Conservation (phyloP, 305 asterid genomes). For the Striga hermonthica region DNA sequence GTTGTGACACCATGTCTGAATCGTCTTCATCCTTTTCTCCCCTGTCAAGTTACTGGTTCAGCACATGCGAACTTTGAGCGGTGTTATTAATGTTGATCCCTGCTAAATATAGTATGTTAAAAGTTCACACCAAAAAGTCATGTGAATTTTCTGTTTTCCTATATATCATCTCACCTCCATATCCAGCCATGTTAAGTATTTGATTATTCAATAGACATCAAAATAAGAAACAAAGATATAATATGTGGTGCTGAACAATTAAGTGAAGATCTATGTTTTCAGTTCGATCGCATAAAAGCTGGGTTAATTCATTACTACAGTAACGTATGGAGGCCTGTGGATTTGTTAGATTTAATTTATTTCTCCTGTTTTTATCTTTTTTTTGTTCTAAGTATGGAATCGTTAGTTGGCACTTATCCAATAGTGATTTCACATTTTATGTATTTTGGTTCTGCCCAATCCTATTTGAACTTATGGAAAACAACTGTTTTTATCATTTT, state of each 20-base stretch:
- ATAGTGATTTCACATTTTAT: neutral
- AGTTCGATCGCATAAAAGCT: slow-evolving; percentile 3
- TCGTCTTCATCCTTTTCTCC: neutral
- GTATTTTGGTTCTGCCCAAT: slow-evolving; percentile 9
- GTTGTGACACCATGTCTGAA: neutral
- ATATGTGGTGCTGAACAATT: slow-evolving; percentile 13
- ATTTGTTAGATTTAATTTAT: slow-evolving; percentile 18
- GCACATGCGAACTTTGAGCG: neutral
- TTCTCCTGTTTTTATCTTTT: slow-evolving; percentile 12
- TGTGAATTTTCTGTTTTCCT: slow-evolving; percentile 1
- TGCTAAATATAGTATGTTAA: slow-evolving; percentile 7
- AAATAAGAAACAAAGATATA: neutral
- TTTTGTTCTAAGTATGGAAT: slow-evolving; percentile 5
- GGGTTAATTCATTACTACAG: slow-evolving; percentile 8
- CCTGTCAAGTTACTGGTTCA: slow-evolving; percentile 9
- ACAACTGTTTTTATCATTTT: slow-evolving; percentile 9
- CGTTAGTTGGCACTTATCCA: neutral
- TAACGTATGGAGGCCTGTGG: slow-evolving; percentile 18
- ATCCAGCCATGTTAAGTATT: neutral
- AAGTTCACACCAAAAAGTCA: neutral
- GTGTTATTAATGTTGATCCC: neutral
- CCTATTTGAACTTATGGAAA: slow-evolving; percentile 22
- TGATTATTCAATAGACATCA: slow-evolving; percentile 7
- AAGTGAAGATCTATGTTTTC: slow-evolving; percentile 17
- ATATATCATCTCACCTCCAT: neutral